These are phyloP conservation scores for Hyphopichia homilentoma DNA, from an alignment of 805 yeast genomes.

Conservation along the genomic window DNA sequence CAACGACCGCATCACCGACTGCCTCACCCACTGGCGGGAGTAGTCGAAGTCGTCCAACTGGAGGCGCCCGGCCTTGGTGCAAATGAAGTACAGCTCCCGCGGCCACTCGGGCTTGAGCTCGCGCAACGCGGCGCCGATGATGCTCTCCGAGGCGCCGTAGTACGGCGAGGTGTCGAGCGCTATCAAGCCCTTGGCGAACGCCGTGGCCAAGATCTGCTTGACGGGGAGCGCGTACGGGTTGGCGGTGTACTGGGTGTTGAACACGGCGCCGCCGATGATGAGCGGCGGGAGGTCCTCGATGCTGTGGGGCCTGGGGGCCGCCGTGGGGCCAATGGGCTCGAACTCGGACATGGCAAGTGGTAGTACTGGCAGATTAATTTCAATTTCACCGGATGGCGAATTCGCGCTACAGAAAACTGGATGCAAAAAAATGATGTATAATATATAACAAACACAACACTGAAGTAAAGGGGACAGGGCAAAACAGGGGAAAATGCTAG, in stretches of 20 bases:
- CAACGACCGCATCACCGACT: slow-evolving; percentile 64
- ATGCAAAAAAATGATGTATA: too few species aligned
- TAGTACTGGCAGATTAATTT: too few species aligned
- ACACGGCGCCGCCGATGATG: slow-evolving; percentile 84
- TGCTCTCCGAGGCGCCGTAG: slow-evolving; percentile 81
- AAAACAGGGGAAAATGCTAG: slow-evolving; percentile 2
- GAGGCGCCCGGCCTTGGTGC: slow-evolving; percentile 85
- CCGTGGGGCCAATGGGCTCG: slow-evolving; percentile 16
- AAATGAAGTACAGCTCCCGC: slow-evolving; percentile 63
- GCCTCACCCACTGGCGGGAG: slow-evolving; percentile 53
- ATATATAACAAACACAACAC: too few species aligned
- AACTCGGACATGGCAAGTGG: slow-evolving; percentile 2
- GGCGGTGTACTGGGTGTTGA: slow-evolving; percentile 74
- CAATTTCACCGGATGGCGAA: too few species aligned
- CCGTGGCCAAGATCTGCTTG: slow-evolving; percentile 51
- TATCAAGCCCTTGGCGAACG: slow-evolving; percentile 63
- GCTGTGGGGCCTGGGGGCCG: slow-evolving; percentile 17
- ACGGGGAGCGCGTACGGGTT: slow-evolving; percentile 63
- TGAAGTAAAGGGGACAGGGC: not conserved
- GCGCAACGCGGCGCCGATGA: slow-evolving; percentile 65
- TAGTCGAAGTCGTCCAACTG: slow-evolving; percentile 71
- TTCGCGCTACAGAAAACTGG: too few species aligned
- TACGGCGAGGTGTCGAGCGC: slow-evolving; percentile 92
- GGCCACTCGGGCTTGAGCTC: slow-evolving; percentile 28
- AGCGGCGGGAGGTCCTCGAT: slow-evolving; percentile 49